Conservation (phyloP, 495 filamentous ascomycete species). For the Echria macrotheca region DNA sequence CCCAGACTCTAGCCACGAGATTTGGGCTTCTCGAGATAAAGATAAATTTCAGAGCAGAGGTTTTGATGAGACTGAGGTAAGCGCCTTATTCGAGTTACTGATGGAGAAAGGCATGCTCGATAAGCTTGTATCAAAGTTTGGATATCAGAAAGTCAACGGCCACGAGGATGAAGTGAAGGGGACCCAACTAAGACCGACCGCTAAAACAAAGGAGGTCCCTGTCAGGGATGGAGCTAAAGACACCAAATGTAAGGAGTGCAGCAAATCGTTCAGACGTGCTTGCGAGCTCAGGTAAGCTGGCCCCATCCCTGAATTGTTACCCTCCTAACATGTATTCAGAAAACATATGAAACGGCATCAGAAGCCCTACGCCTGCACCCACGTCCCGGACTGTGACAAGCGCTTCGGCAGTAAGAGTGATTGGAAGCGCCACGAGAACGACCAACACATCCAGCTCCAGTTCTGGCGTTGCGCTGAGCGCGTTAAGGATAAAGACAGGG, state of each 20-base stretch:
- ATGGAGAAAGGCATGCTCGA: conserved; percentile 16
- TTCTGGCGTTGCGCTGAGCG: conserved; percentile 67
- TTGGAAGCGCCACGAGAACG: conserved; percentile 94
- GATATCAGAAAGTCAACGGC: conserved; percentile 24
- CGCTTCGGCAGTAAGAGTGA: conserved; percentile 89
- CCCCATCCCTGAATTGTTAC: not conserved
- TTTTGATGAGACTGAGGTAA: conserved; percentile 1
- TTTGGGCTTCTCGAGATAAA: conserved; percentile 1
- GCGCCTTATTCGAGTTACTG: conserved; percentile 2
- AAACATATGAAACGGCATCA: conserved; percentile 88
- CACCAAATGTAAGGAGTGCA: conserved; percentile 40
- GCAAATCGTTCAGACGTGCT: conserved; percentile 50
- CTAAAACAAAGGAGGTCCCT: not conserved
- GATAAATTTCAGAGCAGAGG: not conserved
- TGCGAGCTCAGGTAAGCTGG: conserved; percentile 66
- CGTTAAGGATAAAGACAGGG: conserved; percentile 9
- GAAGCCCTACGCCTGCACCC: conserved; percentile 86
- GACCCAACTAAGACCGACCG: not conserved
- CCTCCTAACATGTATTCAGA: conserved; percentile 35
- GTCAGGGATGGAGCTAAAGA: not conserved
- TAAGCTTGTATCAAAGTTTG: conserved; percentile 25
- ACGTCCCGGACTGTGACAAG: conserved; percentile 62
- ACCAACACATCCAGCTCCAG: conserved; percentile 72
- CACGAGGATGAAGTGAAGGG: conserved; percentile 8
- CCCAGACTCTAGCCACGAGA: not conserved